These are phyloP conservation scores for Fusarium lateritium DNA, from an alignment of 2,329 filamentous ascomycete genomes.

Conservation along the genomic window DNA sequence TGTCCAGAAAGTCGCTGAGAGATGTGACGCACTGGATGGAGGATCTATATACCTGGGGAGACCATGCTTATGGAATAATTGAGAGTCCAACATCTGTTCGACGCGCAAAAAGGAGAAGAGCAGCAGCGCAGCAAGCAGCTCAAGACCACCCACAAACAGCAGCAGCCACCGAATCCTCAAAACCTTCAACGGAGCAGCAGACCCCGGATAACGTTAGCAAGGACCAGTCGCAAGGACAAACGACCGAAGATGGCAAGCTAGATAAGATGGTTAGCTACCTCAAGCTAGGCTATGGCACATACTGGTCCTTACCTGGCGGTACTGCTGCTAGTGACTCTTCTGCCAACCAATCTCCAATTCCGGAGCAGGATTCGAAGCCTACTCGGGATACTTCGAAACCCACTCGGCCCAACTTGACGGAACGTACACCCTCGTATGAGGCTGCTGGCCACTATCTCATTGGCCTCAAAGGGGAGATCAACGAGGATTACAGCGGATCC, in stretches of 20 bases:
- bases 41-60: conserved; percentile 86
- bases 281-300: conserved; percentile 77
- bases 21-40: conserved; percentile 90
- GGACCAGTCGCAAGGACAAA: conserved; percentile 36
- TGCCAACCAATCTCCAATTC: conserved; percentile 27
- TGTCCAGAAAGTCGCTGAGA: conserved; percentile 79
- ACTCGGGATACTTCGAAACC: conserved; percentile 20
- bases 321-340: conserved; percentile 34
- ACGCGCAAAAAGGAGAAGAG: conserved; percentile 60
- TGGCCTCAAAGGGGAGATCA: conserved; percentile 76
- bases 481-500: conserved; percentile 58
- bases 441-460: conserved; percentile 71
- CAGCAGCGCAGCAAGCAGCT: conserved; percentile 21
- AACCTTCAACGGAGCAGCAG: conserved; percentile 1
- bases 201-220: conserved; percentile 5
- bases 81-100: conserved; percentile 82
- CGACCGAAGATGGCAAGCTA: conserved; percentile 57
- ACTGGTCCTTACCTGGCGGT: conserved; percentile 67
- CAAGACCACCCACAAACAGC: conserved; percentile 6
- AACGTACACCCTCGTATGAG: conserved; percentile 48
- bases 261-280: conserved; percentile 75
- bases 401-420: conserved; percentile 24
- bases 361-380: conserved; percentile 31
- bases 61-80: conserved; percentile 86
- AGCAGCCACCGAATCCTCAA: conserved; percentile 6